Evolutionary conservation across 345 rosid genomes (phyloP).

Genomic region (Linum usitatissimum): DNA sequence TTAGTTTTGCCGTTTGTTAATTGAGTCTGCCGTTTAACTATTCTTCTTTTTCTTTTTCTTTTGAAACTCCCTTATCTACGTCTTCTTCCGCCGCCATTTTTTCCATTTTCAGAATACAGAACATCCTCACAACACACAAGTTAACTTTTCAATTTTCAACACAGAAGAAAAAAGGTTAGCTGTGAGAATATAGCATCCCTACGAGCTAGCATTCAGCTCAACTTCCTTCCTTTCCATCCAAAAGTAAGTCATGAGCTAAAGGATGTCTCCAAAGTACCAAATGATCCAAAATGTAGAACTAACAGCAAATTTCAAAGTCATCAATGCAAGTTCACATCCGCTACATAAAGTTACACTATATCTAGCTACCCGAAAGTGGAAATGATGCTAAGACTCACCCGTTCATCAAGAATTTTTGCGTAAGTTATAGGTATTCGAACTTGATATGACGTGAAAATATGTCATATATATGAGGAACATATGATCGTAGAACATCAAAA

Average conservation of each 20-base stretch:
- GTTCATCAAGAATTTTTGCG: constrained; percentile 91
- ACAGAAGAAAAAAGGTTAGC: constrained; percentile 11
- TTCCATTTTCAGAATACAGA: no score
- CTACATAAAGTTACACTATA: not conserved
- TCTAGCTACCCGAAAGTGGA: not conserved
- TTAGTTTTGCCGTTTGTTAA: no score
- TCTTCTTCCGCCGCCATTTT: no score
- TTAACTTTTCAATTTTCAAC: no score
- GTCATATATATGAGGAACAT: constrained; percentile 84
- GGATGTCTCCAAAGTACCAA: not conserved
- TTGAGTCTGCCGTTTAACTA: no score
- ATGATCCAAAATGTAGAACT: not conserved
- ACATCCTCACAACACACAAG: no score
- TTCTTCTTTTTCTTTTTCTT: no score
- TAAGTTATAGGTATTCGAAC: constrained; percentile 94
- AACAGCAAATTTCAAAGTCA: not conserved
- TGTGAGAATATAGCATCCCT: not conserved
- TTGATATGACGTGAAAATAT: constrained; percentile 96
- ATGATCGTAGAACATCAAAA: constrained; percentile 81
- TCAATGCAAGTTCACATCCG: not conserved
- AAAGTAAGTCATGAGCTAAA: not conserved
- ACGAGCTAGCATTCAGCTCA: not conserved
- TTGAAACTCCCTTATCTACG: no score
- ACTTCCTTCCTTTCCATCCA: no score
- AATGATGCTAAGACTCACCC: constrained; percentile 40